phyloP scores from a whole-genome alignment of 768 basidiomycete genomes.

The Auricularia sp. region DNA sequence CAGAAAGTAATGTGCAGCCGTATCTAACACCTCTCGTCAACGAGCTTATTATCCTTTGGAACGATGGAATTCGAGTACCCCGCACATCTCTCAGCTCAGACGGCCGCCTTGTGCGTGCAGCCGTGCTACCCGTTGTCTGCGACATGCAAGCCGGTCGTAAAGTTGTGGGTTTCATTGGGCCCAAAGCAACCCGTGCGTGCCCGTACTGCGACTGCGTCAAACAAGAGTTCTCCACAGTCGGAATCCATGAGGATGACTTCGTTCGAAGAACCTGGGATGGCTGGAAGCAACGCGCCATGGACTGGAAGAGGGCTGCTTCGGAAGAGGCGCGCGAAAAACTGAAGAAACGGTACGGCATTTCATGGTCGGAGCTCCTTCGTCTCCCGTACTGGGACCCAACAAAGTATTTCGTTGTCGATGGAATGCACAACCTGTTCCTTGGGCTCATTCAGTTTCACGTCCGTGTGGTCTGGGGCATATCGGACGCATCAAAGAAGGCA shows the following conservation, averaged over 20 bases:
- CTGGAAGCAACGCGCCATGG: slow-evolving; percentile 2
- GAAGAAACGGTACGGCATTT: slow-evolving; percentile 16
- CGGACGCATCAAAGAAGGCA: no score
- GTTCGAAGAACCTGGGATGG: slow-evolving; percentile 3
- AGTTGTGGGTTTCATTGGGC: slow-evolving; percentile 13
- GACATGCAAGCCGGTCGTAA: slow-evolving; percentile 25
- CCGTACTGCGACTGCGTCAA: slow-evolving; percentile 3
- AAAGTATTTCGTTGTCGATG: slow-evolving; percentile 17
- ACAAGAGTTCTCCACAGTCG: no score
- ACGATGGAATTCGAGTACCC: slow-evolving; percentile 17
- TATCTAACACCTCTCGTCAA: no score
- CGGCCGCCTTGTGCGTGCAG: slow-evolving; percentile 17
- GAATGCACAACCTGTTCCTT: slow-evolving; percentile 29
- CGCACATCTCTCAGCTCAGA: slow-evolving; percentile 9
- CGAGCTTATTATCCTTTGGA: background rate
- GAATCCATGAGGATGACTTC: no score
- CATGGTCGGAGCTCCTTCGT: slow-evolving; percentile 21
- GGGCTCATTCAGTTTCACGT: slow-evolving; percentile 1
- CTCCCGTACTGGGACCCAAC: slow-evolving; percentile 28
- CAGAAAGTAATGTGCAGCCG: no score
- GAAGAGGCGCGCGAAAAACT: slow-evolving; percentile 9
- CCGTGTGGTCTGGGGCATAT: background rate
- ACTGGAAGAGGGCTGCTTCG: slow-evolving; percentile 15
- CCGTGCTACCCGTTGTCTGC: slow-evolving; percentile 20
- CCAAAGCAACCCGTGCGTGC: slow-evolving; percentile 10